phyloP scores from a whole-genome alignment of 352 stramenopile genomes.

The Pythium aquatile region DNA sequence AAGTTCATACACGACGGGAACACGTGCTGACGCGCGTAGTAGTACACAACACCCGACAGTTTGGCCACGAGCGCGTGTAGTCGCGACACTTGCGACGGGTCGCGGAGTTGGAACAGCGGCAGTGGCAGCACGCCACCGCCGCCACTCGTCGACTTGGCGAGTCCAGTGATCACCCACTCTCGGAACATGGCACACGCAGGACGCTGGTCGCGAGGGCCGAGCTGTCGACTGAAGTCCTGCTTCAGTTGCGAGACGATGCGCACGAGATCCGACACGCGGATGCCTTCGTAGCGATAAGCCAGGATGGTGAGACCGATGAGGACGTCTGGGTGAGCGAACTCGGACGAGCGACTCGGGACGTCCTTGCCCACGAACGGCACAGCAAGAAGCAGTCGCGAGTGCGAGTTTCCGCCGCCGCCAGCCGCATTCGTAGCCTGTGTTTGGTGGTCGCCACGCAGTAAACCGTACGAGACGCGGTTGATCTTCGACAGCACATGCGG shows the following conservation, averaged over 20 bases:
- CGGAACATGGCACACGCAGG: constrained; percentile 77
- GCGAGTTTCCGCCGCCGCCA: constrained; percentile 90
- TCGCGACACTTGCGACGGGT: constrained; percentile 94
- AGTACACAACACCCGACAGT: constrained; percentile 94
- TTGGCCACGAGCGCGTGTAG: constrained; percentile 94
- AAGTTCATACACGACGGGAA: constrained; percentile 99
- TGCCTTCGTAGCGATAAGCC: constrained; percentile 90
- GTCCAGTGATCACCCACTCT: constrained; percentile 62
- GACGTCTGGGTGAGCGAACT: constrained; percentile 99
- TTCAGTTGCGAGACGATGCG: constrained; percentile 88
- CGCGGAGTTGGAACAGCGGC: constrained; percentile 96
- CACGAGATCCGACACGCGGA: constrained; percentile 80
- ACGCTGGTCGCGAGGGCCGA: constrained; percentile 78
- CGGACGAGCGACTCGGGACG: constrained; percentile 96
- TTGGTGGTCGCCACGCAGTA: constrained; percentile 86
- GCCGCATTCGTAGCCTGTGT: constrained; percentile 40
- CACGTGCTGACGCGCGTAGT: constrained; percentile 97
- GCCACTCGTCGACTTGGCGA: constrained; percentile 34
- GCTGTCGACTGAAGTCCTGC: constrained; percentile 84
- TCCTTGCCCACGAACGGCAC: constrained; percentile 99
- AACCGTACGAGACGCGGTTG: constrained; percentile 98
- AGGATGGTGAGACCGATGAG: constrained; percentile 91
- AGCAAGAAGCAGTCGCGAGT: constrained; percentile 95
- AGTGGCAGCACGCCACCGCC: constrained; percentile 85
- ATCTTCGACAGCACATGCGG: constrained; percentile 99